A percentile compares a stretch with the other conserved stretches of the same genome.
Evolutionary conservation across 2,329 filamentous ascomycete species (phyloP).

Genomic region (Colletotrichum echinochloae): DNA sequence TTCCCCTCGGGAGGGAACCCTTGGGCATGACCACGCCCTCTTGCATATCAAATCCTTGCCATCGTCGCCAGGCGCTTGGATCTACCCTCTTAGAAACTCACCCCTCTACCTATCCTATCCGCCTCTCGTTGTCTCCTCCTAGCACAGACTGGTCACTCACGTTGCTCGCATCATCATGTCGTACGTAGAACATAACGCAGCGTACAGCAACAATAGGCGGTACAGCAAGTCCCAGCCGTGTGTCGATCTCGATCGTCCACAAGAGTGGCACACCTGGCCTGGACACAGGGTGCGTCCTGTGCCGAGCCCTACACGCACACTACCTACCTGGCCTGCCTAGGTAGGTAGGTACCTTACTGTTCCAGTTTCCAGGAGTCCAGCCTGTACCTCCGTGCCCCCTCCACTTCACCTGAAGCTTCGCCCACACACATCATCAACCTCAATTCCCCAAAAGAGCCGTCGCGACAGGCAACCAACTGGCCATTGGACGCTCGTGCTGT

Average conservation of each 20-base stretch:
- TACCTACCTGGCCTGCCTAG: neutral
- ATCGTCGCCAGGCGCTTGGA: slow-evolving; percentile 33
- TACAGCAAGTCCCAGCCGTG: slow-evolving; percentile 12
- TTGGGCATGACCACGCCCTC: slow-evolving; percentile 34
- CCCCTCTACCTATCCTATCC: neutral
- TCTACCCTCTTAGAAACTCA: slow-evolving; percentile 21
- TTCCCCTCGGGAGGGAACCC: slow-evolving; percentile 29
- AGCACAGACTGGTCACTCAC: slow-evolving; percentile 23
- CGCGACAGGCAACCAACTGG: neutral
- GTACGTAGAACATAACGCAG: slow-evolving; percentile 8
- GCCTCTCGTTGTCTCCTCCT: slow-evolving; percentile 11
- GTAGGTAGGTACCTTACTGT: neutral
- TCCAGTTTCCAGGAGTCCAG: slow-evolving; percentile 8
- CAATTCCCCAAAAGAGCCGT: slow-evolving; percentile 12
- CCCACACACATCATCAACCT: slow-evolving; percentile 29
- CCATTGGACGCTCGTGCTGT: slow-evolving; percentile 10
- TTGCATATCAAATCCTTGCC: slow-evolving; percentile 37
- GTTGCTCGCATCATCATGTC: neutral
- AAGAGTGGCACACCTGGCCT: slow-evolving; percentile 4
- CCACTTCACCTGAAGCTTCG: slow-evolving; percentile 24
- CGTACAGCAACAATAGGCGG: slow-evolving; percentile 25
- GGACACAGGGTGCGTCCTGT: slow-evolving; percentile 1
- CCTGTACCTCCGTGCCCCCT: neutral
- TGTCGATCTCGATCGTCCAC: slow-evolving; percentile 14
- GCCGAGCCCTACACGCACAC: neutral